Evolutionary conservation across 495 filamentous ascomycete species (phyloP).

Genomic region (Aspergillus baeticus): DNA sequence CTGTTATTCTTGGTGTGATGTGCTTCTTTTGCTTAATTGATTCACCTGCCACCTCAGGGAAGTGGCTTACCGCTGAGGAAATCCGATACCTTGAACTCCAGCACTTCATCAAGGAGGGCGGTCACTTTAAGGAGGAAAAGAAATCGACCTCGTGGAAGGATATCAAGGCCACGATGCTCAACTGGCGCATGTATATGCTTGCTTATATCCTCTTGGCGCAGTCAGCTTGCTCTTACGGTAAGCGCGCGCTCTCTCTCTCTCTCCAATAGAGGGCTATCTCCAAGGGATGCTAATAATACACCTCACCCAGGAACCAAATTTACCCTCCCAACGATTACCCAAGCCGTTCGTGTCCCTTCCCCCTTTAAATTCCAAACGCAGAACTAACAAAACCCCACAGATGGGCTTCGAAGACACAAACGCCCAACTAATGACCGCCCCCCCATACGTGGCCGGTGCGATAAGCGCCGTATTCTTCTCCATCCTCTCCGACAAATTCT

Average conservation of each 20-base stretch:
- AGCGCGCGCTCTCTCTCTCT: too few relatives aligned
- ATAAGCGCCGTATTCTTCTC: constrained; percentile 33
- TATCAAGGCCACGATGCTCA: constrained; percentile 17
- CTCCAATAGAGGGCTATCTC: too few relatives aligned
- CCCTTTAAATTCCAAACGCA: constrained; percentile 15
- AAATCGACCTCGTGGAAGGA: constrained; percentile 22
- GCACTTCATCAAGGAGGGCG: constrained; percentile 31
- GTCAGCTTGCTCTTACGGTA: constrained; percentile 26
- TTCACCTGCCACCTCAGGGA: constrained; percentile 18
- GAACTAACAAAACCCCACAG: constrained; percentile 29
- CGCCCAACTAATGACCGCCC: constrained; percentile 32
- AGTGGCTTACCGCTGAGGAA: constrained; percentile 24
- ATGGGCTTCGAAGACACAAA: constrained; percentile 32
- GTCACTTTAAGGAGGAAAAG: constrained; percentile 24
- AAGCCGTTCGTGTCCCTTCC: background rate
- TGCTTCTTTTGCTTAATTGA: constrained; percentile 51
- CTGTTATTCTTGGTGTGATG: constrained; percentile 51
- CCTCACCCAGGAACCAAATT: too few relatives aligned
- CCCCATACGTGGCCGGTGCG: constrained; percentile 32
- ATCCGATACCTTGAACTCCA: constrained; percentile 27
- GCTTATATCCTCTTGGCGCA: constrained; percentile 29
- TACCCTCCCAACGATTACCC: too few relatives aligned
- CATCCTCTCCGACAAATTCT: constrained; percentile 33
- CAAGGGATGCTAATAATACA: too few relatives aligned
- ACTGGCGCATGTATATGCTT: constrained; percentile 30